Evolutionary conservation across 2,329 filamentous ascomycete genomes (phyloP).

Genomic region (Neospermospora avenae): DNA sequence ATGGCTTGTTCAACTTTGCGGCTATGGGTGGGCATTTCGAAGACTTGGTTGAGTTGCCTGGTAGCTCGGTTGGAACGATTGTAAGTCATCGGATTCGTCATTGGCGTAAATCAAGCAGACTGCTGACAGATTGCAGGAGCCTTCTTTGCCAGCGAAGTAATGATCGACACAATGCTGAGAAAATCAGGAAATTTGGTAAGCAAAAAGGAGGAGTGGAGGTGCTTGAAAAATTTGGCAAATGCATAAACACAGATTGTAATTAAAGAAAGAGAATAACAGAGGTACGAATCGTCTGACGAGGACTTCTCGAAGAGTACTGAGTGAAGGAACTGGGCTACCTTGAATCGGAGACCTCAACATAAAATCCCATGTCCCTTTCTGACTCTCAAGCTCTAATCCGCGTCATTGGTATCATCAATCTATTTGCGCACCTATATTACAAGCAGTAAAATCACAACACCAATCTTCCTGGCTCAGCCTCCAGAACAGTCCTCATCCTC

Average conservation of each 20-base stretch:
- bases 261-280: not conserved
- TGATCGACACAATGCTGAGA: not conserved
- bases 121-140: not conserved
- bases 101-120: too few relatives aligned
- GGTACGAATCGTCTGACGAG: not conserved
- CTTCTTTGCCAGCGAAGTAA: constrained; percentile 2
- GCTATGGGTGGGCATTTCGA: constrained; percentile 22
- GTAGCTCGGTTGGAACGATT: constrained; percentile 14
- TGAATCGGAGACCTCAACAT: not conserved
- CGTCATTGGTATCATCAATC: constrained; percentile 16
- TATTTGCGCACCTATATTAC: constrained; percentile 18
- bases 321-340: not conserved
- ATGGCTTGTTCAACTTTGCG: constrained; percentile 27
- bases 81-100: not conserved
- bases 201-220: not conserved
- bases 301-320: too few relatives aligned
- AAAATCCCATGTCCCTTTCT: not conserved
- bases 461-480: constrained; percentile 73
- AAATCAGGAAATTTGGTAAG: not conserved
- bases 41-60: constrained; percentile 24
- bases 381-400: not conserved
- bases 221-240: not conserved
- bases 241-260: not conserved
- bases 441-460: constrained; percentile 49
- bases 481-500: constrained; percentile 78